A percentile compares a stretch with the other conserved stretches of the same genome.
phyloP scores from a whole-genome alignment of 2,329 filamentous ascomycete species.

The Fusarium solani-melongenae region DNA sequence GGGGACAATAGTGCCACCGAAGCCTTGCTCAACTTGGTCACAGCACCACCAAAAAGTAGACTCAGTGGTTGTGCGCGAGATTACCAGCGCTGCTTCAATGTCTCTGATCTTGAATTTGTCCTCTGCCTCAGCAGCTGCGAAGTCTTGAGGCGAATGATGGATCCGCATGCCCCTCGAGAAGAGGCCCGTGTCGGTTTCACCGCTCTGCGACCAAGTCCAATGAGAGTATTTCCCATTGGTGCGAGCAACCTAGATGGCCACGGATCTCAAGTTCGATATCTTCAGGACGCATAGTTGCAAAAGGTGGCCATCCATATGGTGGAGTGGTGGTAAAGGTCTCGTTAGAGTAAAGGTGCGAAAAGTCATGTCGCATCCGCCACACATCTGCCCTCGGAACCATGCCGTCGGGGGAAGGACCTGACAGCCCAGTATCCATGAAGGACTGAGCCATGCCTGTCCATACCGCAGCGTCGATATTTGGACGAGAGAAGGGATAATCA shows the following conservation, averaged over 20 bases:
- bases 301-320: not conserved
- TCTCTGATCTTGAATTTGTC: not conserved
- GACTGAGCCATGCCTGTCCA: not conserved
- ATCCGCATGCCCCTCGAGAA: not conserved
- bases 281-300: not conserved
- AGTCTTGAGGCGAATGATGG: not conserved
- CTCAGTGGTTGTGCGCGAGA: not conserved
- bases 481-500: not conserved
- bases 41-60: not conserved
- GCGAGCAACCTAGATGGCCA: not conserved
- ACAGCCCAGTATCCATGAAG: not conserved
- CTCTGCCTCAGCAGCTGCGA: not conserved
- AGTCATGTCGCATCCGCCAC: not conserved
- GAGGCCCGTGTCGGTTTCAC: not conserved
- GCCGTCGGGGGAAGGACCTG: not conserved
- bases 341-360: not conserved
- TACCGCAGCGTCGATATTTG: not conserved
- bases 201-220: not conserved
- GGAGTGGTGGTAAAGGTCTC: not conserved
- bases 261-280: not conserved
- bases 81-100: not conserved
- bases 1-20: not conserved
- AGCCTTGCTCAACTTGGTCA: not conserved
- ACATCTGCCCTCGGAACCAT: not conserved
- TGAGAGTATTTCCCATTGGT: not conserved